Conservation (phyloP, 371 early-diverging fungal species). For the Haplosporangium sp. region DNA sequence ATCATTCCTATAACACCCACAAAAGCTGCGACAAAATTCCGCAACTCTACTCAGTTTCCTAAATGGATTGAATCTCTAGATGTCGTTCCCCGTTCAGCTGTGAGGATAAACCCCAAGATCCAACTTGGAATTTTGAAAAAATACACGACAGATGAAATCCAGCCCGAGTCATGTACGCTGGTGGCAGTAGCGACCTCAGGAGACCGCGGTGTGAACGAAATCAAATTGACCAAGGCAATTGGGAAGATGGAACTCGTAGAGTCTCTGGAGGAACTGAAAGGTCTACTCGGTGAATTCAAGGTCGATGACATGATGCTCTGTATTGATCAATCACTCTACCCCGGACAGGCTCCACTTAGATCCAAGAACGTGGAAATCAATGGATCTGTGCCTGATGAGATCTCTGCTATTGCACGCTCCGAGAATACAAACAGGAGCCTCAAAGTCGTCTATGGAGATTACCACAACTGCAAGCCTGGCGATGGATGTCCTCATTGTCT, state of each 20-base stretch:
- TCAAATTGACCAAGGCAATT: conserved; percentile 45
- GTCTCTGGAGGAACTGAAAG: conserved; percentile 30
- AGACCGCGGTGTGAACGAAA: conserved; percentile 41
- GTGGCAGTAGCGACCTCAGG: conserved; percentile 41
- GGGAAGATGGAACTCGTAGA: conserved; percentile 32
- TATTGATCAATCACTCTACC: conserved; percentile 45
- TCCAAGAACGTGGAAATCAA: conserved; percentile 18
- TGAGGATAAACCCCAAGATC: conserved; percentile 38
- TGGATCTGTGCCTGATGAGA: conserved; percentile 20
- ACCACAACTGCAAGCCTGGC: conserved; percentile 66
- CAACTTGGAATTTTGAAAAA: conserved; percentile 28
- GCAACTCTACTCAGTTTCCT: conserved; percentile 47
- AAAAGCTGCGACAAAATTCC: conserved; percentile 38
- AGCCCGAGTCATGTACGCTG: conserved; percentile 9
- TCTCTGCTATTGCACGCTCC: conserved; percentile 19
- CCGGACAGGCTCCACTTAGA: conserved; percentile 22
- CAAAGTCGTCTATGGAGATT: conserved; percentile 60
- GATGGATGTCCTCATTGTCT: conserved; percentile 76
- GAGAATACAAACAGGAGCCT: not conserved
- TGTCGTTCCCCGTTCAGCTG: conserved; percentile 27
- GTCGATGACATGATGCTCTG: conserved; percentile 33
- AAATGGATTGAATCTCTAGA: conserved; percentile 54
- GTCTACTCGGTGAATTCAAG: conserved; percentile 23
- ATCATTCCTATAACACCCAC: conserved; percentile 21
- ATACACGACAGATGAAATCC: conserved; percentile 1